Evolutionary conservation across 306 rosid genomes (phyloP), one percentile per base, ranked within the genome.

Genomic region (Potentilla sterilis): DNA sequence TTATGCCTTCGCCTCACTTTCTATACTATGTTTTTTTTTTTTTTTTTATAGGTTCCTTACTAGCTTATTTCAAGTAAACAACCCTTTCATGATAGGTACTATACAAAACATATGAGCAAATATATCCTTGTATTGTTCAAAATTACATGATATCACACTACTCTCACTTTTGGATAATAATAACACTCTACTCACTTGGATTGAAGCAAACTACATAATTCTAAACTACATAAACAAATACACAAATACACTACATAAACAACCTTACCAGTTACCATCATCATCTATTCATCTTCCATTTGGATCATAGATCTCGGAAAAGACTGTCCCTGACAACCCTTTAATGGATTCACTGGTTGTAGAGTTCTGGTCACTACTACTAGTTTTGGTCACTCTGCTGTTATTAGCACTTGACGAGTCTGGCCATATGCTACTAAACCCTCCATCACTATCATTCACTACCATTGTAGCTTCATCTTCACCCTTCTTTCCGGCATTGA

Each of bases 261-360:
- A 52, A 2, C 2, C 9, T 59, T 8, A 6, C 37, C 47, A 9
- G 6, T 51, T 1, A 1, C 8, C 8, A 2, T 7, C 24, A 32
- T 49, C 21, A 6, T 49, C 55, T 2, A 7, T 14, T 67, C 43
- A 76, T 54, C 74, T 35, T 10, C 55, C 80, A 5, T 40, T 67
- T 4, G 80, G 68, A 11, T 76, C 67, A 11, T 22, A 13, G 52
- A 76, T 67, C 67, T 67, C 74, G 5, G 74, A 67, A n/a, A 76
- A 76, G 24, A 76, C 68, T 0, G 32, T 18, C 38, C 32, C 68
- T 1, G 77, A 42, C 43, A 59, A 3, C 44, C 43, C 77, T 52
- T 76, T 76, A 7, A 24, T 16, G 34, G 57, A n/a, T n/a, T n/a
- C n/a, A n/a, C n/a, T n/a, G n/a, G n/a, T n/a, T n/a, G n/a, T 52